Evolutionary conservation across 306 rosid genomes (phyloP).

Genomic region (Cicer judaicum): DNA sequence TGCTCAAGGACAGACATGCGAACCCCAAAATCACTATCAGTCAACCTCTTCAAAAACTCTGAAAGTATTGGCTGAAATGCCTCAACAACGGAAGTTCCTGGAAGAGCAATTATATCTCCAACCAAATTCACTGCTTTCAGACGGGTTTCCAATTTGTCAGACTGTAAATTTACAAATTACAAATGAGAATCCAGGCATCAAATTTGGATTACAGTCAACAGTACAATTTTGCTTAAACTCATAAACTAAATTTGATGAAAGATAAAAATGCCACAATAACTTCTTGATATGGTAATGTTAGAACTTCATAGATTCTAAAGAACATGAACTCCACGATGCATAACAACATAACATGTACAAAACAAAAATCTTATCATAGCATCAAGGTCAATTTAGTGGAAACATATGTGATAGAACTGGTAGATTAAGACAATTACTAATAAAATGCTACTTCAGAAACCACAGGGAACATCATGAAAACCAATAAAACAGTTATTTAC

Average conservation of each 20-base stretch:
- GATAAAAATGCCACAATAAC: conserved; percentile 24
- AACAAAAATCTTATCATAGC: conserved; percentile 24
- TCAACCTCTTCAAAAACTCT: conserved; percentile 88
- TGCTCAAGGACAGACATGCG: conserved; percentile 78
- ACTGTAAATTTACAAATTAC: conserved; percentile 64
- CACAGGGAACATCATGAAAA: conserved; percentile 30
- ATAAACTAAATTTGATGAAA: background rate
- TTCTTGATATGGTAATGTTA: conserved; percentile 22
- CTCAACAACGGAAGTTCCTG: conserved; percentile 66
- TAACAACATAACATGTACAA: conserved; percentile 22
- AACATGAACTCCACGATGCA: conserved; percentile 26
- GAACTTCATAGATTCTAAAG: conserved; percentile 33
- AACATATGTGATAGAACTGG: background rate
- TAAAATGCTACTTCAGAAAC: conserved; percentile 5
- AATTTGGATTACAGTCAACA: conserved; percentile 29
- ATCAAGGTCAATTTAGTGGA: conserved; percentile 25
- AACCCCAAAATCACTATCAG: conserved; percentile 76
- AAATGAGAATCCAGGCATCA: conserved; percentile 41
- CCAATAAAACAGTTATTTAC: conserved; percentile 56
- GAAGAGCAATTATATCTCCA: conserved; percentile 83
- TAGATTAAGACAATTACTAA: too few species aligned
- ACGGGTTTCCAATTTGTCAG: conserved; percentile 89
- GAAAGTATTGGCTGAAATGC: conserved; percentile 85
- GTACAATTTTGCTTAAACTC: conserved; percentile 22
- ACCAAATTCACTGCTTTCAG: conserved; percentile 86